These are phyloP conservation scores for Chlamydomonas reinhardtii DNA, from an alignment of 163 green algal species.

Conservation along the genomic window DNA sequence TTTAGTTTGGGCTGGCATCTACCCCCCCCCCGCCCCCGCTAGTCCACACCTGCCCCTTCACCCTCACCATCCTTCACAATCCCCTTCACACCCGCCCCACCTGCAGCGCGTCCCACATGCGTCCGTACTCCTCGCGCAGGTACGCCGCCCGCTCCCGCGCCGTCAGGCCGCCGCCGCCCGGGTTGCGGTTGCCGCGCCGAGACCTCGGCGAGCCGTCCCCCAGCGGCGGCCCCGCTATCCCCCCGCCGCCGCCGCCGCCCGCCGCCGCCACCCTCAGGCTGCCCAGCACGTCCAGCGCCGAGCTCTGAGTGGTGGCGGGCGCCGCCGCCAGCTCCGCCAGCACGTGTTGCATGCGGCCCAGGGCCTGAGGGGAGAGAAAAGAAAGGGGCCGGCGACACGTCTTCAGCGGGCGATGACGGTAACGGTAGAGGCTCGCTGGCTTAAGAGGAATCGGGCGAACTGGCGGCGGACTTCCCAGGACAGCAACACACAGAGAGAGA, in stretches of 20 bases:
- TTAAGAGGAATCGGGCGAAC: no score
- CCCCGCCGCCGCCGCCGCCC: not conserved
- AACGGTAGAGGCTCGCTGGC: no score
- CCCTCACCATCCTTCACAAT: no score
- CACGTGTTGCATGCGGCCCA: slow-evolving; percentile 37
- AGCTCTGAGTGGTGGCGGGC: slow-evolving; percentile 31
- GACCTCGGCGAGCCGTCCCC: not conserved
- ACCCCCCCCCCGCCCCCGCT: no score
- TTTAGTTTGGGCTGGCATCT: no score
- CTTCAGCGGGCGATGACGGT: no score
- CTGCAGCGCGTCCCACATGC: slow-evolving; percentile 39
- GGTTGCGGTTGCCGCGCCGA: no score
- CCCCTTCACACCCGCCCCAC: not conserved
- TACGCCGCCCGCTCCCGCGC: slow-evolving; percentile 35
- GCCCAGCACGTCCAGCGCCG: slow-evolving; percentile 35
- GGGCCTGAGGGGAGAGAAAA: not conserved
- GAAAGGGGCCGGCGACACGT: no score
- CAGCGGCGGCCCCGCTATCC: not conserved
- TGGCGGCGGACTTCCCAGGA: no score
- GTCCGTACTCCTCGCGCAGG: slow-evolving; percentile 39
- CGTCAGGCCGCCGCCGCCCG: slow-evolving; percentile 22
- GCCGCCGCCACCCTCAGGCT: not conserved
- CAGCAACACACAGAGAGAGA: no score
- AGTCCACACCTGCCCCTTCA: no score
- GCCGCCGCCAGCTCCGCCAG: slow-evolving; percentile 34